Conservation (phyloP, 495 filamentous ascomycete genomes). For the Talaromyces stipitatus region DNA sequence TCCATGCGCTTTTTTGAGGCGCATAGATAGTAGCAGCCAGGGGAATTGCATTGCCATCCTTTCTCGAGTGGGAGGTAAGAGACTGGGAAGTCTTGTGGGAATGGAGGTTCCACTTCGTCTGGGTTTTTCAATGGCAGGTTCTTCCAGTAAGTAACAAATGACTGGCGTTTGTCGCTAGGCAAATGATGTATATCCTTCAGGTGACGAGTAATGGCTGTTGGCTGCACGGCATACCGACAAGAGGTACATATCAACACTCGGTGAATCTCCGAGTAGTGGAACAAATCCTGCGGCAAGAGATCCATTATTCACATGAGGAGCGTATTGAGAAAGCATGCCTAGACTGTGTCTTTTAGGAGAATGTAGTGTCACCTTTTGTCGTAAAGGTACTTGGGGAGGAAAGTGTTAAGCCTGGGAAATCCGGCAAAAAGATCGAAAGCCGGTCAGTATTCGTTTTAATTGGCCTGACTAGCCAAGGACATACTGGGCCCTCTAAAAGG, state of each 20-base stretch:
- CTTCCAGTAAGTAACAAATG: constrained; percentile 16
- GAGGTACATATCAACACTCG: constrained; percentile 20
- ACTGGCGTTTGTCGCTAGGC: constrained; percentile 13
- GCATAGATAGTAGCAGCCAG: constrained; percentile 20
- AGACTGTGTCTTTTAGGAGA: too few relatives aligned
- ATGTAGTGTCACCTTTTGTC: too few relatives aligned
- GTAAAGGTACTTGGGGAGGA: too few relatives aligned
- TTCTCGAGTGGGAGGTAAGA: constrained; percentile 17
- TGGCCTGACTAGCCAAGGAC: too few relatives aligned
- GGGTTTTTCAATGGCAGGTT: constrained; percentile 15
- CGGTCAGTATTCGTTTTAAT: too few relatives aligned
- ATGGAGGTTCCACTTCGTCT: constrained; percentile 12
- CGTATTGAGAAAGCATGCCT: too few relatives aligned
- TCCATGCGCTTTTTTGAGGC: constrained; percentile 23
- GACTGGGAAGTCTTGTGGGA: constrained; percentile 20
- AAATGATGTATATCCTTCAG: constrained; percentile 32
- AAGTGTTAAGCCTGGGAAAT: too few relatives aligned
- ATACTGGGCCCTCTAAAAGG: too few relatives aligned
- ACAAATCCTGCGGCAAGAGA: constrained; percentile 7
- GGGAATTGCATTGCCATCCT: constrained; percentile 17
- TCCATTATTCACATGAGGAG: neutral
- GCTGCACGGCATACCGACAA: constrained; percentile 29
- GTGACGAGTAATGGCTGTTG: constrained; percentile 23
- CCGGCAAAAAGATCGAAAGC: too few relatives aligned
- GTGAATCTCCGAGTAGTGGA: constrained; percentile 15